Conservation (phyloP, 768 basidiomycete genomes). For the Tylopilus balloui region DNA sequence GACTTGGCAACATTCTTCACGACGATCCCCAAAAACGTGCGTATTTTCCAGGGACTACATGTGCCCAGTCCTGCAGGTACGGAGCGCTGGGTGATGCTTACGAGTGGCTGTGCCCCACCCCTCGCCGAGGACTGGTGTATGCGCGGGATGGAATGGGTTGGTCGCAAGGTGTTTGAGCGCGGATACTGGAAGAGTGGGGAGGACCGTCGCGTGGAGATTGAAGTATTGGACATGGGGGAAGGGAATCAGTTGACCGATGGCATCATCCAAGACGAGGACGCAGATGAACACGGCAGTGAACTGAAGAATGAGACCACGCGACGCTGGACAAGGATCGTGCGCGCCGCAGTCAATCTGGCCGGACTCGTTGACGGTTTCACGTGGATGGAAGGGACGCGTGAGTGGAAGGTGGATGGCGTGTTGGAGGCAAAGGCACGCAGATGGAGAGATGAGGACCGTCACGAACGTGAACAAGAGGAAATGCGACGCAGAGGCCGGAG, state of each 20-base stretch:
- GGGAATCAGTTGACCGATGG: slow-evolving; percentile 62
- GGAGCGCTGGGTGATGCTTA: slow-evolving; percentile 64
- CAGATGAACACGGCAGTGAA: slow-evolving; percentile 35
- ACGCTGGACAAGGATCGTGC: slow-evolving; percentile 73
- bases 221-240: slow-evolving; percentile 67
- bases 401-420: slow-evolving; percentile 61
- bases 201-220: slow-evolving; percentile 65
- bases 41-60: slow-evolving; percentile 43
- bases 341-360: slow-evolving; percentile 65
- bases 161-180: slow-evolving; percentile 82
- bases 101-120: slow-evolving; percentile 62
- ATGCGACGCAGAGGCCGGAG: slow-evolving; percentile 54
- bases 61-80: slow-evolving; percentile 30
- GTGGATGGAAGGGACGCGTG: slow-evolving; percentile 54
- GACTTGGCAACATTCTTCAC: slow-evolving; percentile 64
- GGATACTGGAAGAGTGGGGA: slow-evolving; percentile 90
- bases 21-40: slow-evolving; percentile 49
- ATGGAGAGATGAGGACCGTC: slow-evolving; percentile 69
- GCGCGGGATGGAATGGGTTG: slow-evolving; percentile 96
- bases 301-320: slow-evolving; percentile 39
- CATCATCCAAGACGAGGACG: slow-evolving; percentile 74
- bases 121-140: slow-evolving; percentile 94
- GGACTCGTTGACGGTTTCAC: slow-evolving; percentile 71
- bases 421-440: slow-evolving; percentile 62
- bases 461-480: slow-evolving; percentile 67